Base-by-base conservation (phyloP, 768 basidiomycete genomes). In the Collybiopsis luxurians region DNA sequence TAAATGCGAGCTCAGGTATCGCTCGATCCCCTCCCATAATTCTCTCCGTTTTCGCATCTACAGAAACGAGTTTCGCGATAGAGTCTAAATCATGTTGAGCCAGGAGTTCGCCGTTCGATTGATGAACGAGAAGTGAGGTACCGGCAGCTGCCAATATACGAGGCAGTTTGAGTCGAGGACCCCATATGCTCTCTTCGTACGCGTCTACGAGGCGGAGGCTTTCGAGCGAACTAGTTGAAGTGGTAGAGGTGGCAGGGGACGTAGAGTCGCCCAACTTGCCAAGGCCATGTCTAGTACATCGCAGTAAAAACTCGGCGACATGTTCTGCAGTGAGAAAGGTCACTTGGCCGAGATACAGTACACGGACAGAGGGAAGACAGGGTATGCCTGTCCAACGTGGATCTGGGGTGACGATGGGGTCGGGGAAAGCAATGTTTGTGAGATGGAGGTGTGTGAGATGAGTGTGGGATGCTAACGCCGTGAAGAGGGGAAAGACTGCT, bases 151-250 rank as follows among this genome's bases (percentile, higher is more conserved):
- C 48, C 9, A 55, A 17, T 19, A 59, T 46, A 34, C 40, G 58
- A 15, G 46, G 45, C 53, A 55, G 21, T 43, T 45, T 54, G 17
- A 55, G 38, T 34, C 58, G 55, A 21, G 48, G 46, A 7, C 76
- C 80, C 80, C 80, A 80, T 36, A 82, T 82, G 51, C 78, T 78
- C 48, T 69, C 73, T 2, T 66, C 60, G 61, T 81, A 81, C 38
- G 72, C 71, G 58, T 82, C 80, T 26, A 79, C 75, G 17, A 79
- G 65, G 26, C 36, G 46, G 21, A 59, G 28, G 36, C 30, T 23
- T 28, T 55, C 45, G 31, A 59, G 36, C 7, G 19, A 23, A 39
- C 10, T 3, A 39, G 12, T 11, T 3, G 50, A 23, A n/a, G 34
- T 7, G 28, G 28, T 2, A 6, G 31, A 17, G 7, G 23, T 53